Evolutionary conservation across 768 basidiomycete species (phyloP).

Genomic region (Daedaleopsis sinensis): DNA sequence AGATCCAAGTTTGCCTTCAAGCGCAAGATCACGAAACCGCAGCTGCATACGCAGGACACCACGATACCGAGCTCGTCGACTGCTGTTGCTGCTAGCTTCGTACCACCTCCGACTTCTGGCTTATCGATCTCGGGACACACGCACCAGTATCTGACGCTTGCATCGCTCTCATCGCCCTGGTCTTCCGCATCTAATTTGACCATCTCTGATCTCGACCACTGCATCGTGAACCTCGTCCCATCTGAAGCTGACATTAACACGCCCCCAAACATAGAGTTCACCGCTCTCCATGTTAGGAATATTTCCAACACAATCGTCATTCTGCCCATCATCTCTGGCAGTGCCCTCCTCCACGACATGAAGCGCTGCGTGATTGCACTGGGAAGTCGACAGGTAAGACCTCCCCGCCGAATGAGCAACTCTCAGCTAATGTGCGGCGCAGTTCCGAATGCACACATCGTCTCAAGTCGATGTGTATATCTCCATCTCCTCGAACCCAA

Average conservation of each 20-base stretch:
- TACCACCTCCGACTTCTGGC: conserved; percentile 1
- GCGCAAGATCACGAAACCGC: conserved; percentile 37
- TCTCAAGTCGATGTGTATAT: conserved; percentile 65
- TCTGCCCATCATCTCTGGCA: conserved; percentile 67
- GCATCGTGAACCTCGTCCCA: conserved; percentile 69
- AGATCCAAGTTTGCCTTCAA: conserved; percentile 76
- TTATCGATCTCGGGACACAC: conserved; percentile 53
- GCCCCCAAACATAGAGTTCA: conserved; percentile 32
- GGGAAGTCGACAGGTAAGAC: conserved; percentile 78
- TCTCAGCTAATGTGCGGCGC: neutral
- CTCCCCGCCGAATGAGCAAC: neutral
- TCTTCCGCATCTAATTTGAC: conserved; percentile 53
- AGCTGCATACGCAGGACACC: neutral
- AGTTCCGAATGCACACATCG: conserved; percentile 92
- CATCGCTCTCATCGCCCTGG: conserved; percentile 39
- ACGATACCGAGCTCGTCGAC: no score
- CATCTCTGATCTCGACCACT: conserved; percentile 65
- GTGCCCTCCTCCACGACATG: conserved; percentile 71
- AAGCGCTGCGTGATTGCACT: conserved; percentile 64
- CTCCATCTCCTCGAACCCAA: conserved; percentile 66
- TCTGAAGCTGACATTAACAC: conserved; percentile 11
- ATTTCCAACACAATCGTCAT: conserved; percentile 65
- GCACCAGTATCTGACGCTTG: conserved; percentile 48
- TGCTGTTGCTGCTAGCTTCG: no score
- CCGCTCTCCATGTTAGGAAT: conserved; percentile 67